Base-by-base conservation (phyloP, 257 asterid species). In the Nicotiana tomentosiformis region DNA sequence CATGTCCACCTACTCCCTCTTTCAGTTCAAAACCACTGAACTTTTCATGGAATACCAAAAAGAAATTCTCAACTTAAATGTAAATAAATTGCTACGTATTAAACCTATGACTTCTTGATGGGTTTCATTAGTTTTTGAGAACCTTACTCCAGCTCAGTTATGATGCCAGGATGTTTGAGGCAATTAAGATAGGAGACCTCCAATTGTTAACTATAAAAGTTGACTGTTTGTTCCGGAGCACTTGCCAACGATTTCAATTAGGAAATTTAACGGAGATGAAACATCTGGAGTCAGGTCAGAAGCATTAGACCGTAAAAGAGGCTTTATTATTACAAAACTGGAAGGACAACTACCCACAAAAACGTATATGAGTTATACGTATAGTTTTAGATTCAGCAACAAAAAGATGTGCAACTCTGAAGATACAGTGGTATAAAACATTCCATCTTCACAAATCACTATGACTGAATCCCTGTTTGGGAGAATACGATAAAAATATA, bases 271-370 rank as follows among this genome's bases (percentile, higher is more conserved):
- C 29, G 18, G 68, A 62, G 67, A 61, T 23, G 67, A 61, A 61
- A 10, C 67, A 61, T 23, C 18, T 10, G 17, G 69, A 64, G 32
- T 61, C 61, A 15, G n/a, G 61, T 56, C 65, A 6, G 65, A 8
- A 72, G 79, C 23, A 23, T 46, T 15, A 46, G n/a, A 46, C 33
- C 12, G 17, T 5, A 11, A n/a, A 58, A 18, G 60, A 74, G 80
- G 35, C 62, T 74, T 80, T 79, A 43, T 80, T 80, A 18, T 61
- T 35, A 64, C 82, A 65, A 37, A 62, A 43, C 83, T 5, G 72
- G 37, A 61, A 23, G 56, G 69, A 39, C 3, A 35, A 53, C 30
- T 80, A 14, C 60, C 43, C 29, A 4, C 18, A 15, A 23, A 62
- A 23, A 62, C 43, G 37, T 62, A 80, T 37, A 39, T 23, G 33